These are phyloP conservation scores for Rhizoclosmatium globosum DNA, from an alignment of 192 early-diverging fungal genomes.

Conservation along the genomic window DNA sequence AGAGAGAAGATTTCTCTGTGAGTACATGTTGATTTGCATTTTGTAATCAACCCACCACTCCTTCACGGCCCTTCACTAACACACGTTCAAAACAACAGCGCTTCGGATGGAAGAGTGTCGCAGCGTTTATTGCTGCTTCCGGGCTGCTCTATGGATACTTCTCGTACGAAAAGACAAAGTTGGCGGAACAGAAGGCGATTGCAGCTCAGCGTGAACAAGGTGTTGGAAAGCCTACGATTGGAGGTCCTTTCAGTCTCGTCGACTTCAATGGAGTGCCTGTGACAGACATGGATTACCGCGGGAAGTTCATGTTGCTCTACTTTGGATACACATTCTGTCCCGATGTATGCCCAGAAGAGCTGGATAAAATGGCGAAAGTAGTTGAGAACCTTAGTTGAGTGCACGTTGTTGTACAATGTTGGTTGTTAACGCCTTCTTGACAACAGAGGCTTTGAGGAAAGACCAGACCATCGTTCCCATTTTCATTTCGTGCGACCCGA, in stretches of 20 bases:
- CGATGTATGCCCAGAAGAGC: constrained; percentile 98
- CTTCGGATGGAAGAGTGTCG: constrained; percentile 44
- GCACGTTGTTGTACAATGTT: not conserved
- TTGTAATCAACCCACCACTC: not conserved
- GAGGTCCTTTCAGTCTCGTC: constrained; percentile 87
- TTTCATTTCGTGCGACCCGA: constrained; percentile 97
- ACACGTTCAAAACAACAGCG: constrained; percentile 4
- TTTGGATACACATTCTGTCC: constrained; percentile 99
- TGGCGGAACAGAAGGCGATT: constrained; percentile 33
- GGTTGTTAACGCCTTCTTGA: constrained; percentile 9
- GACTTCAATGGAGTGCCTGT: constrained; percentile 79
- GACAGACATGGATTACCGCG: constrained; percentile 80
- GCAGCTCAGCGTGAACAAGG: constrained; percentile 39
- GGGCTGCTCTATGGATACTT: constrained; percentile 50
- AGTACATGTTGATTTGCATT: not conserved
- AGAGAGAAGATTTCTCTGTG: constrained; percentile 32
- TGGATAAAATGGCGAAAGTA: constrained; percentile 96
- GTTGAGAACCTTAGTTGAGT: constrained; percentile 74
- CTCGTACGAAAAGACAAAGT: constrained; percentile 46
- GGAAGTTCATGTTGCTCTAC: constrained; percentile 90
- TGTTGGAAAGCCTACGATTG: constrained; percentile 87
- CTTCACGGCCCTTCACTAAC: not conserved
- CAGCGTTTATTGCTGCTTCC: constrained; percentile 41
- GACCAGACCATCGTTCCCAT: constrained; percentile 76
- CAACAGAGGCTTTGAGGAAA: constrained; percentile 23